A percentile compares a stretch with the other conserved stretches of the same genome.
Evolutionary conservation across 768 basidiomycete genomes (phyloP).

Genomic region (Tephrocybe sp.): DNA sequence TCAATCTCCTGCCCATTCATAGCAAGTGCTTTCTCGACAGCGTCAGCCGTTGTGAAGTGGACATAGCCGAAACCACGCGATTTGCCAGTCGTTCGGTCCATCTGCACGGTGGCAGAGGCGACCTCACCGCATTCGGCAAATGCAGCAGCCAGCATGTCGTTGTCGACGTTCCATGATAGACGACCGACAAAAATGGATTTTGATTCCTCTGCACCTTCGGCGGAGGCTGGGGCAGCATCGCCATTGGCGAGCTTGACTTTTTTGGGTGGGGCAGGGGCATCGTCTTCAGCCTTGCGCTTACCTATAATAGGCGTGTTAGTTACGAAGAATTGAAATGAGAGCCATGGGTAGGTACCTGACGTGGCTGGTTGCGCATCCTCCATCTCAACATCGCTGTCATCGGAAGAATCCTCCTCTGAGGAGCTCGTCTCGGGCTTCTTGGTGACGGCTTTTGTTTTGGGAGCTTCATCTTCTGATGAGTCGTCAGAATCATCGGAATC

Average conservation of each 20-base stretch:
- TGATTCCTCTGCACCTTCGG: slow-evolving; percentile 45
- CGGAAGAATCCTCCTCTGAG: background rate
- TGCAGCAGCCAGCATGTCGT: slow-evolving; percentile 91
- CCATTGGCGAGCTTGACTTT: slow-evolving; percentile 77
- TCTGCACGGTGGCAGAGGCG: slow-evolving; percentile 83
- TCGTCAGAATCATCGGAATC: slow-evolving; percentile 27
- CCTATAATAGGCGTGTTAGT: slow-evolving; percentile 29
- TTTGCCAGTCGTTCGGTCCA: slow-evolving; percentile 77
- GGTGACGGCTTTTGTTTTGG: slow-evolving; percentile 1
- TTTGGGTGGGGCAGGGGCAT: slow-evolving; percentile 63
- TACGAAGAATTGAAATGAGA: background rate
- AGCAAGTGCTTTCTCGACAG: slow-evolving; percentile 78
- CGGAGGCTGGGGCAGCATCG: slow-evolving; percentile 39
- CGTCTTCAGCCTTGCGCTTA: slow-evolving; percentile 83
- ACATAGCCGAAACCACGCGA: slow-evolving; percentile 88
- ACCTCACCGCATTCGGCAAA: slow-evolving; percentile 90
- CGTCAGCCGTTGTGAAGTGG: slow-evolving; percentile 66
- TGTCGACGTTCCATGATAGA: slow-evolving; percentile 96
- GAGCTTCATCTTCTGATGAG: slow-evolving; percentile 30
- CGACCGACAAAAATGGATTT: slow-evolving; percentile 89
- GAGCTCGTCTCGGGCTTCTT: slow-evolving; percentile 4
- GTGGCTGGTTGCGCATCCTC: slow-evolving; percentile 28
- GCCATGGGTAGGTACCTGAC: slow-evolving; percentile 33
- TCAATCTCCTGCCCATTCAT: slow-evolving; percentile 90
- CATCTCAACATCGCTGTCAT: slow-evolving; percentile 63